Evolutionary conservation across 352 stramenopile species (phyloP), one percentile per base, ranked within the genome.

Genomic region (Phytophthora parvispora): DNA sequence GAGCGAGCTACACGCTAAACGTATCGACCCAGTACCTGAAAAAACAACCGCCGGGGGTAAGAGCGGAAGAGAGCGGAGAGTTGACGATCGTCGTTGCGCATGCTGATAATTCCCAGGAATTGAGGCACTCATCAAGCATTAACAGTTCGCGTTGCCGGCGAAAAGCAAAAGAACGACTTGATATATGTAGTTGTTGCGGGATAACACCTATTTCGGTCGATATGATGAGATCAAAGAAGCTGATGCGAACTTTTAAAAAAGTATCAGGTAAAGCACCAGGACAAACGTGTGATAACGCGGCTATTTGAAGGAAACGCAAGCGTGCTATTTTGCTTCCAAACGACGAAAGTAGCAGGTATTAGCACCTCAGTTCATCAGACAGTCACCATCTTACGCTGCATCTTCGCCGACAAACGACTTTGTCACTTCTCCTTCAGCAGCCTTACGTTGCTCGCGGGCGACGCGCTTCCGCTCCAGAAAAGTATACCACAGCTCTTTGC

Each of bases 391-490:
- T 55, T 54, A 70, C 9, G 22, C 63, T 7, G 34, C 54, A 20
- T 70, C 63, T 70, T 70, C 63, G 12, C 43, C 61, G 34, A 70
- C 32, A 7, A 70, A 54, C 10, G 54, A 60, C 28, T 69, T 64
- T 16, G 58, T 69, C 50, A 59, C 53, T 64, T 53, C 9, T 7
- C 2, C 32, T 59, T 71, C 57, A 1, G 42, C 43, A 38, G 38
- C 40, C 28, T 67, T 67, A 38, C 68, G 68, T 43, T 64, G 40
- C 55, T 82, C 77, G 18, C 68, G 72, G 5, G 72, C 63, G 15
- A 74, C 40, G 22, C 72, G 66, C 60, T 86, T 86, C 24, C 52
- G 60, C 48, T 86, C 72, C 16, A 86, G 62, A 61, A 81, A 74
- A 6, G 56, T 42, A 45, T 83, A 68, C 74, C 77, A 86, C 1